A percentile compares a stretch with the other conserved stretches of the same genome.
phyloP scores from a whole-genome alignment of 2,329 filamentous ascomycete species.

The Torrubiellomyces zombiae region DNA sequence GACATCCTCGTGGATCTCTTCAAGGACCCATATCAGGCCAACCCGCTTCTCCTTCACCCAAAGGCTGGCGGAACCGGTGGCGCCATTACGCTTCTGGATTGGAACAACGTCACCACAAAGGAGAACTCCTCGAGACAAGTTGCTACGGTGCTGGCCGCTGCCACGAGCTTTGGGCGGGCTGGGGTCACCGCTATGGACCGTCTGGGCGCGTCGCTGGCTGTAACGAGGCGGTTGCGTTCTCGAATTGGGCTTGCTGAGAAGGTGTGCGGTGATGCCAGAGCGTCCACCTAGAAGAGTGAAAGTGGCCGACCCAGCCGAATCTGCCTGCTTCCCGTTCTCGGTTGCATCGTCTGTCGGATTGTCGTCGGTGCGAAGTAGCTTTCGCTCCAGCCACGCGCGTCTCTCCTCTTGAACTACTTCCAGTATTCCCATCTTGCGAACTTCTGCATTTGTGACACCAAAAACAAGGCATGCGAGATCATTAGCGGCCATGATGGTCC shows the following conservation, averaged over 20 bases:
- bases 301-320: constrained; percentile 23
- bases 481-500: constrained; percentile 92
- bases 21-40: constrained; percentile 90
- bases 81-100: constrained; percentile 88
- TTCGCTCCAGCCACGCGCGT: constrained; percentile 76
- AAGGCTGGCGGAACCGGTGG: constrained; percentile 78
- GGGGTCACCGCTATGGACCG: constrained; percentile 39
- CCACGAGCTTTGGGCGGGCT: constrained; percentile 37
- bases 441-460: constrained; percentile 92
- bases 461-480: constrained; percentile 95
- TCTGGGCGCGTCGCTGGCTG: constrained; percentile 42
- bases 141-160: constrained; percentile 46
- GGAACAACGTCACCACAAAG: constrained; percentile 96
- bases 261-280: constrained; percentile 66
- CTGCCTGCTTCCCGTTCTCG: constrained; percentile 17
- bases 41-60: constrained; percentile 98
- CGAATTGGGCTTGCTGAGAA: constrained; percentile 67
- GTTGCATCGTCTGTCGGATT: constrained; percentile 14
- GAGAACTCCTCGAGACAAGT: constrained; percentile 72
- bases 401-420: constrained; percentile 88
- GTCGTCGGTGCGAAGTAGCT: constrained; percentile 42
- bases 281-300: constrained; percentile 49
- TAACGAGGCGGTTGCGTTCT: constrained; percentile 37
- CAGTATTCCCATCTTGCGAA: constrained; percentile 84
- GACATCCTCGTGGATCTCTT: constrained; percentile 93